Evolutionary conservation across 306 rosid species (phyloP), one percentile per base, ranked within the genome.

Genomic region (Cucumis hystrix): DNA sequence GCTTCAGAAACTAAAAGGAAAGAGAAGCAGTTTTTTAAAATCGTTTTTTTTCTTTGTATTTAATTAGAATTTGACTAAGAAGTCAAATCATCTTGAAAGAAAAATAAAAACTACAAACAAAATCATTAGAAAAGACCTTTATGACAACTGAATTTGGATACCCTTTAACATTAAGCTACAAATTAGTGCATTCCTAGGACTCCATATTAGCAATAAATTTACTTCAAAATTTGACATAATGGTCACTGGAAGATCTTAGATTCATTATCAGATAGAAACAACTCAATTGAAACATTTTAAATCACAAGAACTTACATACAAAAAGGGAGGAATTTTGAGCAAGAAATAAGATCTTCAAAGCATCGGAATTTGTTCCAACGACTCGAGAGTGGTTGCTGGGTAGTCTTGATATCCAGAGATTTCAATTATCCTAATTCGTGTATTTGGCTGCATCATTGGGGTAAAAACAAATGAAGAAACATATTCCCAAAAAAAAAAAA

Each of bases 321-420:
- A 77, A 60, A 80, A 47, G 68, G 76, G 66, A 79, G 39, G 69
- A 64, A 81, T 81, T 71, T 79, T 81, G 58, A 54, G 64, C 41
- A 80, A 77, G 55, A 40, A 78, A 78, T 40, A 70, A 58, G 69
- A 80, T 51, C 23, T 75, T 56, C 51, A 52, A 67, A 30, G 37
- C 76, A 60, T 16, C 61, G 35, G 52, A 33, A 84, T 47, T 28
- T 28, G 57, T 69, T 45, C 70, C 80, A 82, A 86, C 1, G 89
- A 85, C 37, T 90, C 97, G 43, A 92, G 86, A 10, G 97, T 90
- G 55, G 84, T 86, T 16, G 90, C 93, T 13, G 99, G 98, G 83
- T 85, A 96, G 83, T 87, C 85, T 86, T 96, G 91, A 78, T 96
- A 96, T 79, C 98, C 98, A 57, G 90, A 83, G 84, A 96, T 92